phyloP scores from a whole-genome alignment of 495 filamentous ascomycete genomes.

The Daldinia grandis region DNA sequence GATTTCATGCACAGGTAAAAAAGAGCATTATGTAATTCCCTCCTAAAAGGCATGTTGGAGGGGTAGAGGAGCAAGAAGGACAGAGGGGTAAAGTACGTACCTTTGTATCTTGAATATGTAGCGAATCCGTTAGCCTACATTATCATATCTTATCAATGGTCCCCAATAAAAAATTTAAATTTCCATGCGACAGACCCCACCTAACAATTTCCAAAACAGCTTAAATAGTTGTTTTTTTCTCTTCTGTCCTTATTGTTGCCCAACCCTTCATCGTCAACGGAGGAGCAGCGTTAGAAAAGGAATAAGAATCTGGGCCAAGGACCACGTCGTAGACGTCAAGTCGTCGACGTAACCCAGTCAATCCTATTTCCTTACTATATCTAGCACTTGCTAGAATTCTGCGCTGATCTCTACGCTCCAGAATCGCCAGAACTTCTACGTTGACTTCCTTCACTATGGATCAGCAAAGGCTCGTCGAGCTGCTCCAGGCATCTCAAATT shows the following conservation, averaged over 20 bases:
- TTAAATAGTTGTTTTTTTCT: conserved; percentile 30
- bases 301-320: conserved; percentile 15
- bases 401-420: not conserved
- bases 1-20: not conserved
- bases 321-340: conserved; percentile 35
- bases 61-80: not conserved
- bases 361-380: conserved; percentile 5
- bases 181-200: conserved; percentile 33
- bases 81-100: not conserved
- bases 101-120: not conserved
- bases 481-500: conserved; percentile 77
- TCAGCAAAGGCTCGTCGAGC: conserved; percentile 74
- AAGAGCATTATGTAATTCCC: too few species aligned
- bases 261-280: conserved; percentile 4
- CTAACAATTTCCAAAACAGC: conserved; percentile 15
- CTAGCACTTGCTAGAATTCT: not conserved
- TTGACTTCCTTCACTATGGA: conserved; percentile 63
- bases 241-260: conserved; percentile 16
- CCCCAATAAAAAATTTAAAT: conserved; percentile 16
- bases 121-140: too few species aligned
- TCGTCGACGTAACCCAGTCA: conserved; percentile 33
- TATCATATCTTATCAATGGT: not conserved
- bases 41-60: not conserved
- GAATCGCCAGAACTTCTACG: not conserved
- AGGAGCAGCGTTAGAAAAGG: not conserved